Base-by-base conservation (phyloP, 1,139 yeast genomes). In the Blastobotrys raffinosifermentans region DNA sequence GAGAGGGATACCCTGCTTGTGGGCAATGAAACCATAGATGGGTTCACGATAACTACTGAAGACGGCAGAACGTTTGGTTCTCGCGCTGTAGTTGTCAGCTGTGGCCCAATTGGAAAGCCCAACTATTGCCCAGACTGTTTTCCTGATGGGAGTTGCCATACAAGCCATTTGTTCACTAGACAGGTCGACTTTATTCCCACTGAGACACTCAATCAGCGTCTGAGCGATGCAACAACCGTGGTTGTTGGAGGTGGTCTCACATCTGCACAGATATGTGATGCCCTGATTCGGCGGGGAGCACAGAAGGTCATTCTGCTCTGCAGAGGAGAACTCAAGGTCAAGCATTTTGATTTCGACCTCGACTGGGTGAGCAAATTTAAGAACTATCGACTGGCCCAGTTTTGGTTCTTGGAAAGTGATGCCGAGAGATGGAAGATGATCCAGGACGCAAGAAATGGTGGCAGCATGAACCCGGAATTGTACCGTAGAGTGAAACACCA, bases 311-410 rank as follows among this genome's bases (percentile, higher is more conserved):
- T 61, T 31, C 55, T 69, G 7, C 40, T 70, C 10, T 49, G 67
- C 15, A 56, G 75, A 37, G 70, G 73, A 0, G 58, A 63, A 3
- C 43, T 69, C 31, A 70, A 69, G 44, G 63, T 70, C 32, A 70
- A 70, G 48, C 75, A 70, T 45, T 70, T 70, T 51, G 75, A 70
- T 44, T 70, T 70, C 48, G 73, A 69, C 45, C 54, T 70, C 32
- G 75, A 70, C 42, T 70, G 75, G 75, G 74, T 70, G n/a, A 67
- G 75, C 14, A 70, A 70, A 45, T 70, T 69, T 47, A 65, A 65
- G 44, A 72, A 55, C n/a, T 70, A 37, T 42, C 33, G 45, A 41
- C 49, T 66, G 40, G 64, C 71, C 1, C 63, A 69, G 1, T 69
- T 70, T 35, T 69, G 69, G 53, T 63, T 67, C 45, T 54, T 57